These are phyloP conservation scores for Jacaranda mimosifolia DNA, from an alignment of 257 asterid genomes.

Conservation along the genomic window DNA sequence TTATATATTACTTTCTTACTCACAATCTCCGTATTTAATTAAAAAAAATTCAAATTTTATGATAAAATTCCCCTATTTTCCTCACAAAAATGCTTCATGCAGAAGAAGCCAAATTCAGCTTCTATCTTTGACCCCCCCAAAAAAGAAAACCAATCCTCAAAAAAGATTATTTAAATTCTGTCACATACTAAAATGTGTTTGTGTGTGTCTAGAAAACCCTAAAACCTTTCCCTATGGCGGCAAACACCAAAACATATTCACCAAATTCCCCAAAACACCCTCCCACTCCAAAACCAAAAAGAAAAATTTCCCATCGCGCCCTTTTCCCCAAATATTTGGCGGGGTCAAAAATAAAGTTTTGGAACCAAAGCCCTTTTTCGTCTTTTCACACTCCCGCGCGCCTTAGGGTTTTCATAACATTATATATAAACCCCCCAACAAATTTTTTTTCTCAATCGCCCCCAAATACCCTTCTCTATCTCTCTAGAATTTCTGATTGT, in stretches of 20 bases:
- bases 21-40: too few species aligned
- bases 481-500: slow-evolving; percentile 36
- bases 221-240: slow-evolving; percentile 46
- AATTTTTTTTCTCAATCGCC: slow-evolving; percentile 57
- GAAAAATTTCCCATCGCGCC: slow-evolving; percentile 40
- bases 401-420: slow-evolving; percentile 81
- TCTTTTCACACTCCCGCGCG: slow-evolving; percentile 58
- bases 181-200: slow-evolving; percentile 32
- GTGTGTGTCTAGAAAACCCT: slow-evolving; percentile 32
- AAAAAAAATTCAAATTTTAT: neutral
- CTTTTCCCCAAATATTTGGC: slow-evolving; percentile 46
- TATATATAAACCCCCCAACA: slow-evolving; percentile 53
- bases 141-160: neutral
- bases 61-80: neutral
- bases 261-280: slow-evolving; percentile 45
- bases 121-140: slow-evolving; percentile 7
- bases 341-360: slow-evolving; percentile 37
- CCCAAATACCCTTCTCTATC: slow-evolving; percentile 39
- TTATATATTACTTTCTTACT: too few species aligned
- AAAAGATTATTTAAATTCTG: slow-evolving; percentile 6
- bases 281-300: neutral
- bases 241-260: slow-evolving; percentile 52
- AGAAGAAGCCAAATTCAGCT: neutral
- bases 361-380: slow-evolving; percentile 42
- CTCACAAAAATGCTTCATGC: neutral